These are phyloP conservation scores for Teunomyces lycoperdinae DNA, from an alignment of 805 yeast genomes.

Conservation along the genomic window DNA sequence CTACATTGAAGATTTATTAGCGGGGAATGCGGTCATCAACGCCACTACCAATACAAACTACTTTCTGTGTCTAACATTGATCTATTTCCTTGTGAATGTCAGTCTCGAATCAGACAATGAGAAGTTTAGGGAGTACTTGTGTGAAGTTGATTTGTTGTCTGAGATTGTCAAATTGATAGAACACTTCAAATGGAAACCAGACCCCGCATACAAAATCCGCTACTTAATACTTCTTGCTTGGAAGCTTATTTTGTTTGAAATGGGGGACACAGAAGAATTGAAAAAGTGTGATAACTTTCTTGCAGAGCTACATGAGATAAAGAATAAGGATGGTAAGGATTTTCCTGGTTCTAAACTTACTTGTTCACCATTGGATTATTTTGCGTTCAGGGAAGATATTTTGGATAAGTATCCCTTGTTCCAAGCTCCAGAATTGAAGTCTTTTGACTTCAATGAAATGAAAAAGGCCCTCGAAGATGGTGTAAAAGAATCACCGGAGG, in stretches of 20 bases:
- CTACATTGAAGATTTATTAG: neutral
- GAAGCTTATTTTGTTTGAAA: slow-evolving; percentile 53
- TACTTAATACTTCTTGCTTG: slow-evolving; percentile 53
- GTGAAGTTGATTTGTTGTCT: slow-evolving; percentile 38
- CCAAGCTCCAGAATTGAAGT: slow-evolving; percentile 39
- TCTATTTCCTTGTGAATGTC: slow-evolving; percentile 32
- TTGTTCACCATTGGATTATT: slow-evolving; percentile 84
- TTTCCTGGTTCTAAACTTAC: slow-evolving; percentile 29
- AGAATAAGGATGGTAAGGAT: slow-evolving; percentile 19
- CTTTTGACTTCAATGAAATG: slow-evolving; percentile 16
- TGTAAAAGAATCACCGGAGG: neutral
- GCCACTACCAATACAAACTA: slow-evolving; percentile 7
- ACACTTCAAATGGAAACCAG: slow-evolving; percentile 60
- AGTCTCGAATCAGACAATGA: slow-evolving; percentile 12
- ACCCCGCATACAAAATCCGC: slow-evolving; percentile 46
- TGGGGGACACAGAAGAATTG: slow-evolving; percentile 54
- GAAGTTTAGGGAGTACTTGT: slow-evolving; percentile 18
- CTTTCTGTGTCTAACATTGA: slow-evolving; percentile 31
- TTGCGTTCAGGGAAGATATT: slow-evolving; percentile 73
- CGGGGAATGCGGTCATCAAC: neutral
- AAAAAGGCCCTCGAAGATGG: slow-evolving; percentile 29
- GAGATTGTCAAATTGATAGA: slow-evolving; percentile 52
- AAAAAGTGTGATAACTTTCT: slow-evolving; percentile 46
- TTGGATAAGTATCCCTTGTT: slow-evolving; percentile 73
- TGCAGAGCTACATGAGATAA: slow-evolving; percentile 37